These are phyloP conservation scores for Arthroderma sp. DNA, from an alignment of 2,329 filamentous ascomycete species.

Conservation along the genomic window DNA sequence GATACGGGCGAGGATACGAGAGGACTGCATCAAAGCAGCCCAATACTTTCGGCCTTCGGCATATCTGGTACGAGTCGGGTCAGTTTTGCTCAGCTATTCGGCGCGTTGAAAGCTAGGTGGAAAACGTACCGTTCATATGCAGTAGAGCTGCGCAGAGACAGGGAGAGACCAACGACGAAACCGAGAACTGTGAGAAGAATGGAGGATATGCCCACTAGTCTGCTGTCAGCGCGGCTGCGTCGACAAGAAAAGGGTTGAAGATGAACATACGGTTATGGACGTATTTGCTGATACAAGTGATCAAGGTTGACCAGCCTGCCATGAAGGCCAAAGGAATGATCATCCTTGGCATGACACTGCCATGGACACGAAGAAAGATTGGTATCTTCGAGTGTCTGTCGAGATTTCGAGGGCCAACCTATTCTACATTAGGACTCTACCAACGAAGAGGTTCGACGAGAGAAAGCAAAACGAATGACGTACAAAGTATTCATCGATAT, in stretches of 20 bases:
- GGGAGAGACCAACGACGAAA: conserved; percentile 68
- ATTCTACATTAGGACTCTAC: background rate
- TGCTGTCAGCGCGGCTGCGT: conserved; percentile 7
- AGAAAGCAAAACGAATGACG: conserved; percentile 11
- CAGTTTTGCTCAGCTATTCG: background rate
- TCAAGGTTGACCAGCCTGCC: conserved; percentile 50
- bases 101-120: background rate
- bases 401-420: conserved; percentile 48
- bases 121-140: conserved; percentile 53
- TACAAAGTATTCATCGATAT: conserved; percentile 51
- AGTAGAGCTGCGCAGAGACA: conserved; percentile 64
- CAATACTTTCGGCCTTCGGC: conserved; percentile 50
- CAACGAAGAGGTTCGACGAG: conserved; percentile 2
- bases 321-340: conserved; percentile 54
- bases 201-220: conserved; percentile 38
- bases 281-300: conserved; percentile 44
- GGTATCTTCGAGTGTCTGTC: conserved; percentile 65
- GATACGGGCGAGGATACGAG: conserved; percentile 49
- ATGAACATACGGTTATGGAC: conserved; percentile 27
- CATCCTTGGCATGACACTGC: conserved; percentile 61
- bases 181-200: conserved; percentile 62
- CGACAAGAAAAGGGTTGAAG: background rate
- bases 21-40: conserved; percentile 43
- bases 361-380: conserved; percentile 61
- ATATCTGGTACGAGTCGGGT: conserved; percentile 27